phyloP scores from a whole-genome alignment of 2,329 filamentous ascomycete genomes.

The Ceratocystis eucalypticola region DNA sequence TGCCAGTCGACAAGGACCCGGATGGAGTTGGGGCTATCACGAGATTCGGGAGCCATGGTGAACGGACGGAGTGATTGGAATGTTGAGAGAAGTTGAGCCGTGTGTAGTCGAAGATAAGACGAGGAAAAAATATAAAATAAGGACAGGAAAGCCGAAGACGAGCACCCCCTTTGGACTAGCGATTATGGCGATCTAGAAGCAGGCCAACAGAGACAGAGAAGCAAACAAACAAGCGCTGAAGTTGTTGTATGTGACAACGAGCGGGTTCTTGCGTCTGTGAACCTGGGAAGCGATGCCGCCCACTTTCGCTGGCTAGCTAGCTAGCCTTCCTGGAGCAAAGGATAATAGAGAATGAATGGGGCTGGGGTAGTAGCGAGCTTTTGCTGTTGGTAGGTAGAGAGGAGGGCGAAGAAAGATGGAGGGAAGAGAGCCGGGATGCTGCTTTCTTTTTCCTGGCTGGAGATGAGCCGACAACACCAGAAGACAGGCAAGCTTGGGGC shows the following conservation, averaged over 20 bases:
- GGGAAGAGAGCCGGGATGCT: not conserved
- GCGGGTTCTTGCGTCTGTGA: not conserved
- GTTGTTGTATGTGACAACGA: not conserved
- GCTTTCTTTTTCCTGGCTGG: not conserved
- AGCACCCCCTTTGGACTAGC: not conserved
- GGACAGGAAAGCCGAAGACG: no score
- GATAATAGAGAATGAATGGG: not conserved
- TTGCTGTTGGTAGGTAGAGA: not conserved
- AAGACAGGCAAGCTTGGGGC: not conserved
- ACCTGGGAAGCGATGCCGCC: not conserved
- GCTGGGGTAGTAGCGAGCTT: constrained; percentile 1
- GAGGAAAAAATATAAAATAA: not conserved
- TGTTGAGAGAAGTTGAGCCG: not conserved
- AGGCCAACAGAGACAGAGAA: not conserved
- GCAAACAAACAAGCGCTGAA: not conserved
- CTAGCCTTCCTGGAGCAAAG: not conserved
- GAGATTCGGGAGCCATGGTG: constrained; percentile 37
- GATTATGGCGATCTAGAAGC: not conserved
- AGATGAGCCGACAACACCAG: not conserved
- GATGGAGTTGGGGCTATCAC: constrained; percentile 47
- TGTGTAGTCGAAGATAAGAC: constrained; percentile 1
- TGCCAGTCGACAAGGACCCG: constrained; percentile 93
- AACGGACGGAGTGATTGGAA: constrained; percentile 19
- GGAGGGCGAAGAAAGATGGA: not conserved
- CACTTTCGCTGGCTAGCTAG: not conserved